Evolutionary conservation across 306 rosid species (phyloP).

Genomic region (Myrica gale): DNA sequence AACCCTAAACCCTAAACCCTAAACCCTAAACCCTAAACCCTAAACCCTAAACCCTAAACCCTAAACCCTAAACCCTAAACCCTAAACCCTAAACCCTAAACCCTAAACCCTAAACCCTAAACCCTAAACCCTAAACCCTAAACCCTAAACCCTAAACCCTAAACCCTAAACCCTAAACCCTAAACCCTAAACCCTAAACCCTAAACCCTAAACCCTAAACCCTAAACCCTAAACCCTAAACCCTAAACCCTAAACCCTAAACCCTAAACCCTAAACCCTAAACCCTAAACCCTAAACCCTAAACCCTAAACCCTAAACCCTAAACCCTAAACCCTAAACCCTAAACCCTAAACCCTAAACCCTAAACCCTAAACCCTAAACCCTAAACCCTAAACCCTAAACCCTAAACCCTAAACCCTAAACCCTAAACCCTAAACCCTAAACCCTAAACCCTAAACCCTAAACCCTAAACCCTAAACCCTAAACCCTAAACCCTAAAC

Average conservation of each 20-base stretch:
- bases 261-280: constrained; percentile 2
- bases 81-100: constrained; percentile 6
- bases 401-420: constrained; percentile 19
- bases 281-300: constrained; percentile 10
- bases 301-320: constrained; percentile 15
- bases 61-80: constrained; percentile 21
- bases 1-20: constrained; percentile 21
- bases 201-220: constrained; percentile 18
- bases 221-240: constrained; percentile 8
- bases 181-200: constrained; percentile 20
- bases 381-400: constrained; percentile 30
- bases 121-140: constrained; percentile 22
- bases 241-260: constrained; percentile 1
- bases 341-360: constrained; percentile 15
- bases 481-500: constrained; percentile 18
- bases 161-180: constrained; percentile 12
- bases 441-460: constrained; percentile 25
- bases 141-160: constrained; percentile 28
- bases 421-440: constrained; percentile 25
- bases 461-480: constrained; percentile 21
- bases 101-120: constrained; percentile 17
- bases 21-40: constrained; percentile 21
- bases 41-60: constrained; percentile 20
- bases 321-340: constrained; percentile 19
- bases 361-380: constrained; percentile 16